Evolutionary conservation across 768 basidiomycete genomes (phyloP).

Genomic region (Phlebiopsis flavidoalba): DNA sequence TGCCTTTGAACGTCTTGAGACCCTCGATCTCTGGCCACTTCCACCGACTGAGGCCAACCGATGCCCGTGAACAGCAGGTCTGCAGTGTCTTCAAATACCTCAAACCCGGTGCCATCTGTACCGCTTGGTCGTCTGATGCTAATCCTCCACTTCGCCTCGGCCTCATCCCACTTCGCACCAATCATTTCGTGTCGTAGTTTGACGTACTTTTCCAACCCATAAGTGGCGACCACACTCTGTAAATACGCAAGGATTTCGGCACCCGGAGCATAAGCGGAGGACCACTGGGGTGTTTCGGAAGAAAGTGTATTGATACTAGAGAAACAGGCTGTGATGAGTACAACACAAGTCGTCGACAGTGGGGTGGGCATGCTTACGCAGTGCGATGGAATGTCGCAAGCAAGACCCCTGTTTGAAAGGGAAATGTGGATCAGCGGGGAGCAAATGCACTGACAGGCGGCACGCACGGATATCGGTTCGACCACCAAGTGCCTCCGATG

Average conservation of each 20-base stretch:
- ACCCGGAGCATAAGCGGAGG: constrained; percentile 54
- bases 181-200: constrained; percentile 51
- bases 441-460: not conserved
- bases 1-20: constrained; percentile 50
- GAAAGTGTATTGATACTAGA: constrained; percentile 55
- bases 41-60: constrained; percentile 52
- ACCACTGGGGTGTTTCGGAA: constrained; percentile 58
- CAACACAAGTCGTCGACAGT: not conserved
- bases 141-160: constrained; percentile 51
- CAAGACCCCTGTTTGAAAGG: constrained; percentile 35
- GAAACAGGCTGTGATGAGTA: not conserved
- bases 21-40: constrained; percentile 65
- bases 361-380: constrained; percentile 31
- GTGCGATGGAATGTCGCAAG: constrained; percentile 58
- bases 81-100: constrained; percentile 44
- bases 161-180: constrained; percentile 45
- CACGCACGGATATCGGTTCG: constrained; percentile 49
- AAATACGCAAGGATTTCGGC: constrained; percentile 55
- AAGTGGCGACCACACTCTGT: constrained; percentile 49
- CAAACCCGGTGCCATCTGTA: not conserved
- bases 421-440: not conserved
- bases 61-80: constrained; percentile 56
- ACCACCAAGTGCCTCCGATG: constrained; percentile 59
- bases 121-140: constrained; percentile 31
- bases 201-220: constrained; percentile 47